Percentiles rank a stretch among this genome's conserved stretches.
Conservation (phyloP, 441 rosid genomes). For the Lepidium campestre region DNA sequence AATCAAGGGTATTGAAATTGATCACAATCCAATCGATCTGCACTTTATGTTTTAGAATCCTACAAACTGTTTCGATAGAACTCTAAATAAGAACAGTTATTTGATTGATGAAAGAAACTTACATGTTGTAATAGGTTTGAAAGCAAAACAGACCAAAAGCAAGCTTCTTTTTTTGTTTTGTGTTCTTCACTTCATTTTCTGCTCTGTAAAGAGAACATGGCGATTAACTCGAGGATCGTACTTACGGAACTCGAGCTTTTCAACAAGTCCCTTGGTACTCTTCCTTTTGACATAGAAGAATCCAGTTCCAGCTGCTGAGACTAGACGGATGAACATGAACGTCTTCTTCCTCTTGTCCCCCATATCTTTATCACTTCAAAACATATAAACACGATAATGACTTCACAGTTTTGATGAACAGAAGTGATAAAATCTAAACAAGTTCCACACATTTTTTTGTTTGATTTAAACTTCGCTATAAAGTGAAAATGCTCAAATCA, state of each 20-base stretch:
- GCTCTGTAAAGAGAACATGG: constrained; percentile 84
- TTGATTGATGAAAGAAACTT: background rate
- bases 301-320: constrained; percentile 94
- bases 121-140: background rate
- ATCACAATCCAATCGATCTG: background rate
- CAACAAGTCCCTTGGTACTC: constrained; percentile 64
- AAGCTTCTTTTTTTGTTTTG: background rate
- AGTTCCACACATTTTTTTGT: background rate
- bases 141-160: background rate
- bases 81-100: background rate
- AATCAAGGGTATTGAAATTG: background rate
- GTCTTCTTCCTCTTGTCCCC: constrained; percentile 91
- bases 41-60: background rate
- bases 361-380: constrained; percentile 31
- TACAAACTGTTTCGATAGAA: background rate
- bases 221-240: constrained; percentile 89
- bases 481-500: background rate
- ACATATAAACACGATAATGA: background rate
- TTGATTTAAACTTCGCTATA: background rate
- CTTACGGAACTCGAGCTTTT: constrained; percentile 91
- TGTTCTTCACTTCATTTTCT: constrained; percentile 75
- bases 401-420: background rate
- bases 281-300: constrained; percentile 94
- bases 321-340: constrained; percentile 83
- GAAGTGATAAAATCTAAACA: background rate